Evolutionary conservation across 331 rosid species (phyloP).

Genomic region (Dryas integrifolia): DNA sequence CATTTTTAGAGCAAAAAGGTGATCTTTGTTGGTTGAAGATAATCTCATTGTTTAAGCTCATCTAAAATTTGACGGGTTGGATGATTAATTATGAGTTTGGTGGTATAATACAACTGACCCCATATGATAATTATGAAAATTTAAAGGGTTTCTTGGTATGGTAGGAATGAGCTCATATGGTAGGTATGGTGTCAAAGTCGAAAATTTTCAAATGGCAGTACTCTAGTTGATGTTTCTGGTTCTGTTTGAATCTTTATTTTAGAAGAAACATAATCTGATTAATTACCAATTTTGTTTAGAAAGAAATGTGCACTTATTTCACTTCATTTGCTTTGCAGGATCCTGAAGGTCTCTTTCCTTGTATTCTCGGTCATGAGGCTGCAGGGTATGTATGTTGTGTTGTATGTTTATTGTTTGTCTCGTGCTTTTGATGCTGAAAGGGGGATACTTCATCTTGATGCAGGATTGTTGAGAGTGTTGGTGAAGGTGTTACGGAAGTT

Average conservation of each 20-base stretch:
- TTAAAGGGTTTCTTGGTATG: background rate
- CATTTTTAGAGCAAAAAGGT: background rate
- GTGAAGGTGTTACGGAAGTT: constrained; percentile 88
- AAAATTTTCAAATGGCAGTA: background rate
- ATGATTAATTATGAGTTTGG: background rate
- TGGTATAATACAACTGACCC: background rate
- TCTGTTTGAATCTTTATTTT: background rate
- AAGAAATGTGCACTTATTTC: background rate
- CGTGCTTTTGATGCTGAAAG: background rate
- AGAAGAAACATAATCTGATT: background rate
- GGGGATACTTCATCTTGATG: constrained; percentile 15
- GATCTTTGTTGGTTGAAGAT: background rate
- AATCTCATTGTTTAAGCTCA: background rate
- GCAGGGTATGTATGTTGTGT: constrained; percentile 55
- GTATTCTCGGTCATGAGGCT: constrained; percentile 93
- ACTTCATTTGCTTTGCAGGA: constrained; percentile 49
- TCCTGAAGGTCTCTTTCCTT: constrained; percentile 95
- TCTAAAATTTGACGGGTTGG: background rate
- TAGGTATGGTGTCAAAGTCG: background rate
- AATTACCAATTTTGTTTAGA: background rate
- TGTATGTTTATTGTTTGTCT: background rate
- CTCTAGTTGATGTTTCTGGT: background rate
- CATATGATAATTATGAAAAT: background rate
- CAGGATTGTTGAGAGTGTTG: constrained; percentile 92
- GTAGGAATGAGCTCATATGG: background rate